Percentiles rank a stretch among this genome's conserved stretches.
Conservation (phyloP, 345 rosid species). For the Pistacia integerrima region DNA sequence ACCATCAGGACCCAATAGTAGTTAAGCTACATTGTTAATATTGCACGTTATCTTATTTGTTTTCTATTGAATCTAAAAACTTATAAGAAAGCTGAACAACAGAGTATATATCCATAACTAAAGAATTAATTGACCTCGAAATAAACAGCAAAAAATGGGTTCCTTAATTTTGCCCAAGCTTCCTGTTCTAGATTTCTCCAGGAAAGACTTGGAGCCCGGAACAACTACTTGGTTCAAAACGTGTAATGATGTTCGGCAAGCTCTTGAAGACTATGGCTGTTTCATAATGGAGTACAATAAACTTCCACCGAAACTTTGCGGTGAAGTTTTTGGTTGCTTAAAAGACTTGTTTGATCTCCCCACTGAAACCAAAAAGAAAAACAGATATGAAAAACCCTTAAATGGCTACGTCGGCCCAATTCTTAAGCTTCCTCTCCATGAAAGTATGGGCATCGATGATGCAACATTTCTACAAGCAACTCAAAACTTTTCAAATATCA, state of each 20-base stretch:
- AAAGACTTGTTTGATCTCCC: slow-evolving; percentile 69
- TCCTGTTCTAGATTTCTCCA: slow-evolving; percentile 32
- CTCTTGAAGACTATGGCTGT: slow-evolving; percentile 73
- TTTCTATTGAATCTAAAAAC: background rate
- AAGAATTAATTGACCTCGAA: background rate
- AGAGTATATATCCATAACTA: background rate
- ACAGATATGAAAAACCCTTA: slow-evolving; percentile 57
- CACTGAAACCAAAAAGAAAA: slow-evolving; percentile 52
- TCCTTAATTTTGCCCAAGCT: slow-evolving; percentile 19
- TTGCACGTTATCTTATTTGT: background rate
- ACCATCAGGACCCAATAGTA: no score
- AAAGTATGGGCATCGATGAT: no score
- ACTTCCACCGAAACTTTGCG: slow-evolving; percentile 33
- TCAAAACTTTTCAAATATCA: no score
- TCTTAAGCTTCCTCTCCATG: no score
- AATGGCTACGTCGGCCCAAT: no score
- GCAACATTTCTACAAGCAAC: no score
- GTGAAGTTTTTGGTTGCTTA: slow-evolving; percentile 35
- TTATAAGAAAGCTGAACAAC: background rate
- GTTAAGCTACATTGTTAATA: no score
- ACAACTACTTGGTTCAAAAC: slow-evolving; percentile 43
- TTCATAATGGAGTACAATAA: slow-evolving; percentile 47
- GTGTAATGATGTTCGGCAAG: slow-evolving; percentile 41
- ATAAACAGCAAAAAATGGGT: slow-evolving; percentile 8
- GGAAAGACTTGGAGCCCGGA: slow-evolving; percentile 40